Evolutionary conservation across 805 yeast species (phyloP), one percentile per base, ranked within the genome.

Genomic region (Spathaspora gorwiae): DNA sequence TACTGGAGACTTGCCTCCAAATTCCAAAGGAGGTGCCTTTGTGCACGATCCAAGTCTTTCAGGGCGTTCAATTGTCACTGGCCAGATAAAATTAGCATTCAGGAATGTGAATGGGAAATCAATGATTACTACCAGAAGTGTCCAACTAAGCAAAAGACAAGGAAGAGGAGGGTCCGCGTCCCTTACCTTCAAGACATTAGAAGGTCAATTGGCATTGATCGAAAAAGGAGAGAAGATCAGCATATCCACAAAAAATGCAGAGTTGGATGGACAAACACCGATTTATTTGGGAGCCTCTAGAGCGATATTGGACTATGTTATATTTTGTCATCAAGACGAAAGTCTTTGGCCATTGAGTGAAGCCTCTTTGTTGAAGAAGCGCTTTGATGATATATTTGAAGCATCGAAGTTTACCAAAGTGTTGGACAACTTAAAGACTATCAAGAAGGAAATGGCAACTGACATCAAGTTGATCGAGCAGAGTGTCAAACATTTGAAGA

Each of bases 251-350:
- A 83, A 90, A 53, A 83, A 89, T 49, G 81, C 87, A 0, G 98
- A 92, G 50, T 72, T 94, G 41, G 97, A 94, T 57, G 65, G 75
- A 5, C 84, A 84, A 45, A 83, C 94, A 34, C 97, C 98, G 1
- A 72, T 76, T 24, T 83, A 81, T 50, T 70, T 94, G 45, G 99
- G 99, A 6, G 96, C 90, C 1, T 86, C 96, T 0, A 79, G 80
- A 47, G 87, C 98, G 0, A 80, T 94, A 44, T 66, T 94, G 42
- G 96, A 92, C 53, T 88, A 89, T 60, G 99, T 94, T 36, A 83
- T 92, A 1, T 94, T 94, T 65, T 92, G 99, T 58, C 99, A 94
- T 59, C 99, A 94, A 62, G 99, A 94, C 57, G 99, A 94, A 48
- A 83, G 92, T 54, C 65, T 89, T 27, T 94, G 99, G 99, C 99